Percentiles rank a stretch among this genome's conserved stretches.
These are phyloP conservation scores for Marchantia paleacea DNA, from an alignment of 225 moss, liverwort and hornwort species.

Conservation along the genomic window DNA sequence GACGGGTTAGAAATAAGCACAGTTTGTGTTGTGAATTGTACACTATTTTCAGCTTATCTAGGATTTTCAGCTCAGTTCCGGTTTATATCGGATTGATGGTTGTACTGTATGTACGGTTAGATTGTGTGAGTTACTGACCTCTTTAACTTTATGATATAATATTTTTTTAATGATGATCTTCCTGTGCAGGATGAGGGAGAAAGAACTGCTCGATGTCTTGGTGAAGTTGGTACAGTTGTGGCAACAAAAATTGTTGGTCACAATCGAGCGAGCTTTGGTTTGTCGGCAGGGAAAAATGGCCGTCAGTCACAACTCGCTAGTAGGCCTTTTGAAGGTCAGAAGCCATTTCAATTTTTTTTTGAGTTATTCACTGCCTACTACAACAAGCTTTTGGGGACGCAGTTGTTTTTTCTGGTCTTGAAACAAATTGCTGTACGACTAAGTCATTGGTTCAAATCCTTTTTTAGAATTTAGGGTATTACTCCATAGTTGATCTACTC, in stretches of 20 bases:
- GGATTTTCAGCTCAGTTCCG: too few species aligned
- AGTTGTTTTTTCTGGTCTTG: too few species aligned
- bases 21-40: too few species aligned
- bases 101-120: too few species aligned
- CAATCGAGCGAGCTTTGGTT: conserved; percentile 67
- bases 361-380: neutral
- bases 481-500: too few species aligned
- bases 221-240: conserved; percentile 54
- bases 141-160: neutral
- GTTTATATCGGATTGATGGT: too few species aligned
- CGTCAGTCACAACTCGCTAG: conserved; percentile 55
- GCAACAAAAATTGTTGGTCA: conserved; percentile 48
- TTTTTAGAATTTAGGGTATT: too few species aligned
- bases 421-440: too few species aligned
- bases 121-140: too few species aligned
- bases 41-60: too few species aligned
- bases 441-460: too few species aligned
- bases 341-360: neutral
- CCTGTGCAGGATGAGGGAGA: conserved; percentile 67
- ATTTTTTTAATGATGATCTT: neutral
- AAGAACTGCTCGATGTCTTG: conserved; percentile 50
- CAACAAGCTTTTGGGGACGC: neutral
- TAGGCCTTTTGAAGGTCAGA: conserved; percentile 74
- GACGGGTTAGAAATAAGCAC: too few species aligned
- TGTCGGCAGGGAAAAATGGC: conserved; percentile 45